phyloP scores from a whole-genome alignment of 176 grass and related monocot genomes.

The Saccharum spontaneum region DNA sequence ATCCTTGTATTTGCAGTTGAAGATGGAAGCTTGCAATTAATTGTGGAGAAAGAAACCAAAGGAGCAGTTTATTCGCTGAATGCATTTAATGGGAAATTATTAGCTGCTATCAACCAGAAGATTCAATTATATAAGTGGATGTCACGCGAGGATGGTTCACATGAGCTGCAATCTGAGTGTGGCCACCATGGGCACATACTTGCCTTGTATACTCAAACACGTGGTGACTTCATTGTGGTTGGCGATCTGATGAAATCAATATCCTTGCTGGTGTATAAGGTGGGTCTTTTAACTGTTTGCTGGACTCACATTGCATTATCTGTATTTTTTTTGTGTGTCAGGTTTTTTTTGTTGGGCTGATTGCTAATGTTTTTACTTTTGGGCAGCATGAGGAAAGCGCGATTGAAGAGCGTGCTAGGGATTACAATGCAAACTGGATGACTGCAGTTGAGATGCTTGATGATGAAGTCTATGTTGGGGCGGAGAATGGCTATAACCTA shows the following conservation, averaged over 20 bases:
- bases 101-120: slow-evolving; percentile 95
- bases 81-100: slow-evolving; percentile 91
- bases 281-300: slow-evolving; percentile 25
- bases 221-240: slow-evolving; percentile 95
- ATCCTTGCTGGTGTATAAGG: slow-evolving; percentile 92
- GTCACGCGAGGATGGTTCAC: slow-evolving; percentile 65
- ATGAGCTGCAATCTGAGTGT: slow-evolving; percentile 85
- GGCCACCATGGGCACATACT: slow-evolving; percentile 89
- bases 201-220: slow-evolving; percentile 87
- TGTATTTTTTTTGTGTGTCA: neutral
- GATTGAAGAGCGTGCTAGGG: slow-evolving; percentile 80
- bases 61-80: slow-evolving; percentile 88
- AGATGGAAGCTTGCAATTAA: slow-evolving; percentile 77
- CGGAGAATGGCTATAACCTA: slow-evolving; percentile 87
- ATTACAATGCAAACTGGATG: slow-evolving; percentile 98
- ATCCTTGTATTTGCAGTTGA: slow-evolving; percentile 94
- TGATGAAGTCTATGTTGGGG: slow-evolving; percentile 87
- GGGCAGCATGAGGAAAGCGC: slow-evolving; percentile 81
- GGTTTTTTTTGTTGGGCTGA: neutral
- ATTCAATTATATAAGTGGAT: slow-evolving; percentile 91
- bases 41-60: slow-evolving; percentile 93
- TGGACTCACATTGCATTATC: neutral
- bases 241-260: slow-evolving; percentile 97
- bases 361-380: neutral
- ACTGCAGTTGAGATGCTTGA: slow-evolving; percentile 93